Percentiles rank a stretch among this genome's conserved stretches.
Conservation (phyloP, 306 rosid species). For the Datisca glomerata region DNA sequence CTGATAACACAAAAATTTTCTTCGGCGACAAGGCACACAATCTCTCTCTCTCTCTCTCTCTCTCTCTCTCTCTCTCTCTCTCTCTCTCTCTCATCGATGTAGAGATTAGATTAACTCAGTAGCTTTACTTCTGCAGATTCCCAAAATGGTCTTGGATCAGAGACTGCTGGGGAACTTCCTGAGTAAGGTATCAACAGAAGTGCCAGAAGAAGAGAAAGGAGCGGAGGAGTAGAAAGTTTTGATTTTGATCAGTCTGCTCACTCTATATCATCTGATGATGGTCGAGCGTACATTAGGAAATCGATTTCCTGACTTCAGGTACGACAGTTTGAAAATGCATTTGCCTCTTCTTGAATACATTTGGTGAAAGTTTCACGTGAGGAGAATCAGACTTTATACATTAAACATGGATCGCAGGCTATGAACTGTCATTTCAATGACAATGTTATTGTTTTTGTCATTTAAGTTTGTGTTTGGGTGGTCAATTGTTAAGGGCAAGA, state of each 20-base stretch:
- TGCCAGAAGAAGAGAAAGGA: constrained; percentile 4
- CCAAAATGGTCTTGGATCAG: constrained; percentile 78
- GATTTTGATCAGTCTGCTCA: constrained; percentile 7
- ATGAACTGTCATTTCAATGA: too few relatives aligned
- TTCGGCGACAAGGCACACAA: constrained; percentile 79
- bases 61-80: constrained; percentile 5
- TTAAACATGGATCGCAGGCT: too few relatives aligned
- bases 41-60: constrained; percentile 1
- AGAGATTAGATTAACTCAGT: constrained; percentile 12
- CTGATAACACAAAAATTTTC: constrained; percentile 81
- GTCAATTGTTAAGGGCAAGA: too few relatives aligned
- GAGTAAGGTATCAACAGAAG: constrained; percentile 26
- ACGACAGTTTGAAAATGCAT: too few relatives aligned
- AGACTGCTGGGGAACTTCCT: constrained; percentile 73
- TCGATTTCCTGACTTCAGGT: too few relatives aligned
- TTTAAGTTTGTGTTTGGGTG: too few relatives aligned
- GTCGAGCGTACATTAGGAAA: too few relatives aligned
- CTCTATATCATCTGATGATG: not conserved
- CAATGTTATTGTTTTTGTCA: too few relatives aligned
- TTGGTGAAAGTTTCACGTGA: too few relatives aligned
- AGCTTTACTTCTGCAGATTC: constrained; percentile 40
- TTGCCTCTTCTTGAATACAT: too few relatives aligned
- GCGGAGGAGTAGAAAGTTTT: constrained; percentile 7
- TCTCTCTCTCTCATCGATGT: not conserved
- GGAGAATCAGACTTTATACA: too few relatives aligned